Conservation (phyloP, 495 filamentous ascomycete species). For the Friedmanniomyces simplex region DNA sequence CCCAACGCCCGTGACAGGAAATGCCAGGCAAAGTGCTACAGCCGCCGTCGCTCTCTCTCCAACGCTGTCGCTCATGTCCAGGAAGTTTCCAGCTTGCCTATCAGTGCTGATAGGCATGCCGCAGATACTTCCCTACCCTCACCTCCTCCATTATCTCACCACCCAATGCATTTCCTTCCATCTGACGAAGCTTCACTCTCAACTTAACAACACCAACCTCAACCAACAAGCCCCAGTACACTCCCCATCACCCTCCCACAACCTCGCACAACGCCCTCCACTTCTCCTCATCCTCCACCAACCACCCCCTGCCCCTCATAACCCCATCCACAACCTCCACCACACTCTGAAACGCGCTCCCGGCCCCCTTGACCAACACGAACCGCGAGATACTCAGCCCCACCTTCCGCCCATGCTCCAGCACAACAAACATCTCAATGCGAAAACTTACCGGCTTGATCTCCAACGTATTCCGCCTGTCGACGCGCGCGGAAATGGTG, state of each 20-base stretch:
- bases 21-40: neutral
- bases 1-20: neutral
- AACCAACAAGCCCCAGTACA: neutral
- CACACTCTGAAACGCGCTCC: slow-evolving; percentile 71
- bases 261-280: slow-evolving; percentile 50
- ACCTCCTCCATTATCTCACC: neutral
- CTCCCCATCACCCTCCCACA: slow-evolving; percentile 10
- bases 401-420: slow-evolving; percentile 55
- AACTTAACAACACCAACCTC: neutral
- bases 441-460: slow-evolving; percentile 73
- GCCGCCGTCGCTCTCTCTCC: neutral
- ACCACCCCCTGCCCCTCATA: slow-evolving; percentile 46
- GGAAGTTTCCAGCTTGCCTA: neutral
- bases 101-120: neutral
- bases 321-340: slow-evolving; percentile 59
- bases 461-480: slow-evolving; percentile 40
- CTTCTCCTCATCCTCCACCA: slow-evolving; percentile 61
- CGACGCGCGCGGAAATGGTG: slow-evolving; percentile 66
- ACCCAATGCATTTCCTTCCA: neutral
- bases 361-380: slow-evolving; percentile 79
- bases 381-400: slow-evolving; percentile 66
- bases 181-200: neutral
- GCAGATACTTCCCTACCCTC: neutral
- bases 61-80: neutral
- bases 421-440: slow-evolving; percentile 71